These are phyloP conservation scores for Bullera alba DNA, from an alignment of 768 basidiomycete species.

Conservation along the genomic window DNA sequence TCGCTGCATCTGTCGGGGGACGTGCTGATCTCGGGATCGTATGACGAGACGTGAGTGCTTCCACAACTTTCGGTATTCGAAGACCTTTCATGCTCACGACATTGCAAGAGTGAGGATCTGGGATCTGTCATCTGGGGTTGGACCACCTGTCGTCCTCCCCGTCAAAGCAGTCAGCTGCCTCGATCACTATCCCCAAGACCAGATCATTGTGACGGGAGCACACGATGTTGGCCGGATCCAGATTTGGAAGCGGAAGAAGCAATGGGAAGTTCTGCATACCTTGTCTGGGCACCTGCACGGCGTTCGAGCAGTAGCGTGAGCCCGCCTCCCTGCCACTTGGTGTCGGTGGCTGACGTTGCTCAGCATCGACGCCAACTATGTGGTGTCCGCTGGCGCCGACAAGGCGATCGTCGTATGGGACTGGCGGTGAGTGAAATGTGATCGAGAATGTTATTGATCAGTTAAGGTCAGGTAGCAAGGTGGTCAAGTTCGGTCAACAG, in stretches of 20 bases:
- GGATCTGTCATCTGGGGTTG: conserved; percentile 69
- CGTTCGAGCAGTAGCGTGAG: conserved; percentile 70
- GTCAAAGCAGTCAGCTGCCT: conserved; percentile 79
- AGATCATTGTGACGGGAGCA: conserved; percentile 87
- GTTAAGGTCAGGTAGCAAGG: conserved; percentile 68
- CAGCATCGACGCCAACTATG: conserved; percentile 65
- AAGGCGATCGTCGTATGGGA: conserved; percentile 65
- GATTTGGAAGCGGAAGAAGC: conserved; percentile 75
- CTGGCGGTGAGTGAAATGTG: conserved; percentile 9
- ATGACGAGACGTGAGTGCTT: conserved; percentile 57
- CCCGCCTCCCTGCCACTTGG: too few relatives aligned
- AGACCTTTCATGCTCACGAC: not conserved
- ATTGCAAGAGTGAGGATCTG: conserved; percentile 59
- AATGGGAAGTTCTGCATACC: conserved; percentile 48
- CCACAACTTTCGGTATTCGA: not conserved
- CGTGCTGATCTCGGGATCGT: conserved; percentile 77
- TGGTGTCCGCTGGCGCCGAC: conserved; percentile 73
- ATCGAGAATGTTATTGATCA: conserved; percentile 54
- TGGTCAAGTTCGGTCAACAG: conserved; percentile 85
- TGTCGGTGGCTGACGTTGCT: not conserved
- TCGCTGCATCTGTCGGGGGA: conserved; percentile 66
- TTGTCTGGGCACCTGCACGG: conserved; percentile 64
- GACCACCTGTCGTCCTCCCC: conserved; percentile 52
- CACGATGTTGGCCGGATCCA: conserved; percentile 89
- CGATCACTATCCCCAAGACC: conserved; percentile 74